These are phyloP conservation scores for Diaporthe vexans DNA, from an alignment of 2,329 filamentous ascomycete genomes.

Conservation along the genomic window DNA sequence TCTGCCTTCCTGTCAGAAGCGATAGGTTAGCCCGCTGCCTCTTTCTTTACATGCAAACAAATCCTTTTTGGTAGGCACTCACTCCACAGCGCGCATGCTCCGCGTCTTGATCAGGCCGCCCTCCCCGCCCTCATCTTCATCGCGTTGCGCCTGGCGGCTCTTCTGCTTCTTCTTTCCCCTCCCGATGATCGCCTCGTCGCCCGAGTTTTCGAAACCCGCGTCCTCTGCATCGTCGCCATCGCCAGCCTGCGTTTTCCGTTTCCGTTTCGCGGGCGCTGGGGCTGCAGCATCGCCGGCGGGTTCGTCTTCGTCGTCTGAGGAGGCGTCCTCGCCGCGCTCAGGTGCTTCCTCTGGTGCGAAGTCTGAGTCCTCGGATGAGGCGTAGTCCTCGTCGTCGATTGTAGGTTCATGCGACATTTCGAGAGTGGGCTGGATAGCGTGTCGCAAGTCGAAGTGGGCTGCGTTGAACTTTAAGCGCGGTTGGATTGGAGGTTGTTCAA, in stretches of 20 bases:
- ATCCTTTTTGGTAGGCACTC: constrained; percentile 46
- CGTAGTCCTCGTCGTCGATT: constrained; percentile 69
- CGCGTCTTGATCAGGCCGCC: constrained; percentile 80
- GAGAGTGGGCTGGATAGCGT: neutral
- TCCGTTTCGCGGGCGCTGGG: constrained; percentile 50
- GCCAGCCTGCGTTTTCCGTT: constrained; percentile 45
- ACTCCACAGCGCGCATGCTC: constrained; percentile 77
- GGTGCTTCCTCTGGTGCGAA: constrained; percentile 73
- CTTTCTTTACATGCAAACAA: too few species aligned
- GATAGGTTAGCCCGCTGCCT: constrained; percentile 35
- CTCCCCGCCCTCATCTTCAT: constrained; percentile 64
- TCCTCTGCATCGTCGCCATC: constrained; percentile 56
- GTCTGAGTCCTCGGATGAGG: constrained; percentile 80
- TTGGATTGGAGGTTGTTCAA: neutral
- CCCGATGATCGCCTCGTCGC: constrained; percentile 79
- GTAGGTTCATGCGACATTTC: constrained; percentile 60
- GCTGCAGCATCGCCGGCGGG: constrained; percentile 47
- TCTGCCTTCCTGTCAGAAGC: constrained; percentile 66
- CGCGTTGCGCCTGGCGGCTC: constrained; percentile 54
- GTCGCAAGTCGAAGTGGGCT: neutral
- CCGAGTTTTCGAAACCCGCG: constrained; percentile 74
- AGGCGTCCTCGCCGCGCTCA: constrained; percentile 51
- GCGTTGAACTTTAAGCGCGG: neutral
- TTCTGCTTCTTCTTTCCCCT: constrained; percentile 69
- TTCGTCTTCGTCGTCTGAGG: constrained; percentile 64